A percentile compares a stretch with the other conserved stretches of the same genome.
phyloP scores from a whole-genome alignment of 2,329 filamentous ascomycete genomes.

The Cladosporium austrohemisphaericum region DNA sequence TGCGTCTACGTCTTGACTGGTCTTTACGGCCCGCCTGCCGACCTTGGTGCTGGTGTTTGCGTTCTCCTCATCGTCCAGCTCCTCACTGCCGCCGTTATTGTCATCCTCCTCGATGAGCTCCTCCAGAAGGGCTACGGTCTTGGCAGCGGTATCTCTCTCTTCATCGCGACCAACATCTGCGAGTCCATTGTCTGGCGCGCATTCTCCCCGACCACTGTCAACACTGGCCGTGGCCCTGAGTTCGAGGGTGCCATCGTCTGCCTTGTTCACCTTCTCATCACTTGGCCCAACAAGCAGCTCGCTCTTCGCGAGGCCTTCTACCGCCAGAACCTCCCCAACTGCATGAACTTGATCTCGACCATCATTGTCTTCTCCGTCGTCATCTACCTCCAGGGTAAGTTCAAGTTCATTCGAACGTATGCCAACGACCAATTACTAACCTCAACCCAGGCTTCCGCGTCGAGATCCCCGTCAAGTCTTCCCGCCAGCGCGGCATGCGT shows the following conservation, averaged over 20 bases:
- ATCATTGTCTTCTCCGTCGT: conserved; percentile 91
- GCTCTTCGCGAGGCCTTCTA: conserved; percentile 99
- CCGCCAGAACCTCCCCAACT: conserved; percentile 97
- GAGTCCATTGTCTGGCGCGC: conserved; percentile 99
- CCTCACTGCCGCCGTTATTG: conserved; percentile 94
- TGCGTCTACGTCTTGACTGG: conserved; percentile 98
- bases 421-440: background rate
- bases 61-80: conserved; percentile 97
- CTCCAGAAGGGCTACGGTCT: conserved; percentile 99
- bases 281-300: conserved; percentile 98
- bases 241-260: conserved; percentile 98
- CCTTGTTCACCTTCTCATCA: conserved; percentile 94
- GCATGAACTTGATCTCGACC: conserved; percentile 97
- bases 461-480: conserved; percentile 99
- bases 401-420: background rate
- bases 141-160: conserved; percentile 96
- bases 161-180: conserved; percentile 99
- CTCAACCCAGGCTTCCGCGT: conserved; percentile 90
- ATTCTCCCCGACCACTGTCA: conserved; percentile 98
- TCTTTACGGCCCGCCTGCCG: conserved; percentile 93
- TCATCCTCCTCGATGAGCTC: conserved; percentile 97
- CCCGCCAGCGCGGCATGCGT: conserved; percentile 96
- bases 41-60: conserved; percentile 96
- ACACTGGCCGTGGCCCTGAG: conserved; percentile 97
- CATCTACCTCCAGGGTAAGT: conserved; percentile 69